Conservation (phyloP, 257 asterid genomes). For the Striga asiatica region DNA sequence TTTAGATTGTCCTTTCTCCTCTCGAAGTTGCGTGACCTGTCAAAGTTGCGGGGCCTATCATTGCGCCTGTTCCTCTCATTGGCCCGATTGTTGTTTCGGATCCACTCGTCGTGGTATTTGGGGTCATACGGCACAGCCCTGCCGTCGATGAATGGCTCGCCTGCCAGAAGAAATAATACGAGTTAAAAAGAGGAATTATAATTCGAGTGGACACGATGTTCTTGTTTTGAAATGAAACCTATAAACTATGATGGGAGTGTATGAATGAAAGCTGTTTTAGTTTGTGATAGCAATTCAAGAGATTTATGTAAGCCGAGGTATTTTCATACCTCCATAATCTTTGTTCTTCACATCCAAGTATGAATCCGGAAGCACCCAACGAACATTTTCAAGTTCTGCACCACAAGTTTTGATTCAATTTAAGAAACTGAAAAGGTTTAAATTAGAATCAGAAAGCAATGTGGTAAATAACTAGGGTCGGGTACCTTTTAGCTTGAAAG, state of each 20-base stretch:
- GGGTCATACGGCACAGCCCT: conserved; percentile 96
- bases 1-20: conserved; percentile 28
- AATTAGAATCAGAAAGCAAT: neutral
- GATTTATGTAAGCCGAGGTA: neutral
- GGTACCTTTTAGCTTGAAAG: conserved; percentile 41
- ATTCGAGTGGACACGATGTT: too few relatives aligned
- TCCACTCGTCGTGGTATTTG: conserved; percentile 91
- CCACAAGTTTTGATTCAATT: conserved; percentile 9
- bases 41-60: conserved; percentile 65
- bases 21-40: conserved; percentile 58
- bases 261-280: too few relatives aligned
- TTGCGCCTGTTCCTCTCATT: conserved; percentile 72
- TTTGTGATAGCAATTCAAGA: too few relatives aligned
- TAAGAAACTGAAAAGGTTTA: neutral
- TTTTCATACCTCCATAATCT: conserved; percentile 72
- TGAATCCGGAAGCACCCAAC: conserved; percentile 99
- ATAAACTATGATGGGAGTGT: too few relatives aligned
- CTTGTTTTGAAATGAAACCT: too few relatives aligned
- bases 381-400: conserved; percentile 62
- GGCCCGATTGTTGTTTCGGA: conserved; percentile 74
- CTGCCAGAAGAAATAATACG: conserved; percentile 23
- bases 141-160: conserved; percentile 71
- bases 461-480: too few relatives aligned
- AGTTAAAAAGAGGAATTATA: too few relatives aligned
- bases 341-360: conserved; percentile 82